Evolutionary conservation across 2,329 filamentous ascomycete species (phyloP), one percentile per base, ranked within the genome.

Genomic region (Periconia macrospinosa): DNA sequence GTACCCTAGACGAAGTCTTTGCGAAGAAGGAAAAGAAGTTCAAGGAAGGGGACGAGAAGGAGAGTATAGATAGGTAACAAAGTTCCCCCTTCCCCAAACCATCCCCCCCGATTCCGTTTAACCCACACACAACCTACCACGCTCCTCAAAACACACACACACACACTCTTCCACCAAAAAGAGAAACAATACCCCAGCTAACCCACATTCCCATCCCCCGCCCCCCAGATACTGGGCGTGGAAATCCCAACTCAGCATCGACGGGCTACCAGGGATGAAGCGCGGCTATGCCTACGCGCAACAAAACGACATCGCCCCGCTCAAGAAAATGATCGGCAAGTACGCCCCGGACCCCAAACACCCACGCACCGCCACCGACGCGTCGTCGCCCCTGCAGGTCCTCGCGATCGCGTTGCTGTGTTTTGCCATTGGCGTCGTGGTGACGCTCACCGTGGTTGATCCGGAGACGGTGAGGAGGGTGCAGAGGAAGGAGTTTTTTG

Each of bases 251-350:
- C 66, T 69, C 52, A 74, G 70, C 33, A 74, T 79, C 23, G 77
- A 79, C 56, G 77, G 77, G 0, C 60, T 79, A 23, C 77, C 76
- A 0, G 76, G 72, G 0, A 75, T 78, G 73, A 72, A 73, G 61
- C 60, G 67, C 18, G 77, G 72, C 0, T 63, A 73, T 9, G 63
- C 70, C 8, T 72, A 65, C 41, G 75, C 68, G n/a, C 64, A 69
- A 49, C 58, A 61, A 45, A 65, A 78, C 33, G 61, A 57, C 0
- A 67, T 79, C 1, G 62, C 60, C 56, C 77, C 77, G 14, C 57
- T 79, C 43, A 73, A 71, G 63, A 79, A 79, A 62, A 76, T 78
- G 72, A 68, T 76, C 8, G 75, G 74, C 1, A 60, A 60, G 23
- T 65, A 63, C 45, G 72, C 70, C 23, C 69, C 66, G 0, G 35